Percentiles rank a stretch among this genome's conserved stretches.
Conservation (phyloP, 345 rosid species). For the Psidium friedrichsthalianum region DNA sequence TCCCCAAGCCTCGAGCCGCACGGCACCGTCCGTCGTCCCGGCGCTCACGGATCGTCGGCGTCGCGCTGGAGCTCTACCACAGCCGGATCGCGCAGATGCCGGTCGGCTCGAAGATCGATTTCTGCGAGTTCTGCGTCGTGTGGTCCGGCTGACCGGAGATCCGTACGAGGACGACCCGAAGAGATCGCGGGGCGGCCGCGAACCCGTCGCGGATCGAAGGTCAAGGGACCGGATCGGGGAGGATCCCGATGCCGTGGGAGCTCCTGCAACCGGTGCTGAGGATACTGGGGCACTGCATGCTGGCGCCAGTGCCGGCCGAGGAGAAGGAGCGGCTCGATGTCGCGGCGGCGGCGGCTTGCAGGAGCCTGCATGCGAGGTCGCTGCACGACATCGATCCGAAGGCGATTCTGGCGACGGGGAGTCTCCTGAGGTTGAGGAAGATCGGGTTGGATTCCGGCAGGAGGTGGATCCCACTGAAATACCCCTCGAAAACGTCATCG, state of each 20-base stretch:
- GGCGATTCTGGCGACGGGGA: slow-evolving; percentile 61
- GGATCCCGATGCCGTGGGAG: slow-evolving; percentile 69
- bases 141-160: slow-evolving; percentile 51
- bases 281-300: slow-evolving; percentile 62
- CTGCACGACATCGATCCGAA: slow-evolving; percentile 59
- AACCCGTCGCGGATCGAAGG: neutral
- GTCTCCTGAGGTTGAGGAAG: slow-evolving; percentile 46
- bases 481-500: slow-evolving; percentile 14
- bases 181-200: neutral
- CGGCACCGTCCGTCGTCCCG: slow-evolving; percentile 66
- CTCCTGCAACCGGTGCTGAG: slow-evolving; percentile 67
- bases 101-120: slow-evolving; percentile 46
- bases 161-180: slow-evolving; percentile 1
- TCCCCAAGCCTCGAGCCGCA: slow-evolving; percentile 72
- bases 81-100: slow-evolving; percentile 47
- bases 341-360: slow-evolving; percentile 37
- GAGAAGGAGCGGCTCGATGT: slow-evolving; percentile 20
- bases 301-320: slow-evolving; percentile 34
- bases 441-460: slow-evolving; percentile 28
- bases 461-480: slow-evolving; percentile 51
- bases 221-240: slow-evolving; percentile 3
- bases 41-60: slow-evolving; percentile 62
- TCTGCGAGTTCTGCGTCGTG: slow-evolving; percentile 51
- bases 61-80: slow-evolving; percentile 63
- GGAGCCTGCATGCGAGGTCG: slow-evolving; percentile 45